These are phyloP conservation scores for Botrytis paeoniae DNA, from an alignment of 2,329 filamentous ascomycete species.

Conservation along the genomic window DNA sequence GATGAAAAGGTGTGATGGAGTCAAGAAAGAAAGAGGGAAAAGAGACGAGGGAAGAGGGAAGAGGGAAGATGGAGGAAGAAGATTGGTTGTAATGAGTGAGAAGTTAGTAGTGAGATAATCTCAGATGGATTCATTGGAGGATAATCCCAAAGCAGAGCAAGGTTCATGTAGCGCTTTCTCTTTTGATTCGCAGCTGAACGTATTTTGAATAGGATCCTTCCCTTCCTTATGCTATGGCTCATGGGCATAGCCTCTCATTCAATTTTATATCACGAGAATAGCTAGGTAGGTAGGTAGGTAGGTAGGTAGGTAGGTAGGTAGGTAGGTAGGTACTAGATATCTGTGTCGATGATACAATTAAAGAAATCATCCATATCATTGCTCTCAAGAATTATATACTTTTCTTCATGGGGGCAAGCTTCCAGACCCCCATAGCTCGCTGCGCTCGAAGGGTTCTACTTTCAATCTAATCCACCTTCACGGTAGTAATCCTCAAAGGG, in stretches of 20 bases:
- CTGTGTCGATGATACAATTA: neutral
- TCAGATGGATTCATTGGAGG: neutral
- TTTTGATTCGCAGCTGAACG: neutral
- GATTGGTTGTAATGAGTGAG: neutral
- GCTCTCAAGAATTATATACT: neutral
- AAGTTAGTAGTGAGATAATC: neutral
- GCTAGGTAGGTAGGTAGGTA: no score
- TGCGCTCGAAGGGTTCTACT: neutral
- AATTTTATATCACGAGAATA: constrained; percentile 4
- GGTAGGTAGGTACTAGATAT: neutral
- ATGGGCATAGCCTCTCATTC: neutral
- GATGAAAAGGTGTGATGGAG: neutral
- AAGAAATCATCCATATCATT: neutral
- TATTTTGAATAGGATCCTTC: neutral
- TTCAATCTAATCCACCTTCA: neutral
- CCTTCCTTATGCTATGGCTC: neutral
- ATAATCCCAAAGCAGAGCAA: neutral
- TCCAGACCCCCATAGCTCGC: neutral
- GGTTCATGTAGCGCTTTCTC: constrained; percentile 2
- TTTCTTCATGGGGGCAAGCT: neutral
- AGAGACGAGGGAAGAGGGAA: neutral
- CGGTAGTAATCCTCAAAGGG: neutral
- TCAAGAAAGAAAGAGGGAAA: neutral
- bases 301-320: no score
- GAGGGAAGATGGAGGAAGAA: neutral